Percentiles rank a stretch among this genome's conserved stretches.
Evolutionary conservation across 139 green algal genomes (phyloP).

Genomic region (Volvox africanus): DNA sequence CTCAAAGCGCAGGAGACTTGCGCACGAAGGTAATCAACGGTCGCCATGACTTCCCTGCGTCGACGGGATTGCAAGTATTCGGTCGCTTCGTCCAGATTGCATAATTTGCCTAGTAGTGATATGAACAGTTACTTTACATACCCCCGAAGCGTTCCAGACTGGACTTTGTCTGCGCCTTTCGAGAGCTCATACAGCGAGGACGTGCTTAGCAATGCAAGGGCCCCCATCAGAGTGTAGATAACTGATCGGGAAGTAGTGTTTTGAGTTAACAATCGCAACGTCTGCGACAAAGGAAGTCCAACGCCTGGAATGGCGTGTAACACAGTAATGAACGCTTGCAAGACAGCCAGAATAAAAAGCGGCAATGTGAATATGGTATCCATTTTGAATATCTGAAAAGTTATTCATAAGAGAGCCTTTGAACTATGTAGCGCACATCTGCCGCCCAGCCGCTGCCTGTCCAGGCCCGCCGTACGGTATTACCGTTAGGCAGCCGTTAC

Average conservation of each 20-base stretch:
- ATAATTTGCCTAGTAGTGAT: too few relatives aligned
- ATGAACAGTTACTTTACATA: background rate
- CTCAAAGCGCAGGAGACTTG: slow-evolving; percentile 45
- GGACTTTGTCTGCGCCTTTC: slow-evolving; percentile 14
- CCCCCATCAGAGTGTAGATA: background rate
- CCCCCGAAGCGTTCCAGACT: slow-evolving; percentile 8
- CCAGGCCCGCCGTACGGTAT: too few relatives aligned
- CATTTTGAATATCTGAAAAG: slow-evolving; percentile 26
- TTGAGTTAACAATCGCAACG: background rate
- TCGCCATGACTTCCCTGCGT: slow-evolving; percentile 42
- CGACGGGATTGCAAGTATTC: background rate
- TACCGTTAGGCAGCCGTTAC: too few relatives aligned
- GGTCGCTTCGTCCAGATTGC: too few relatives aligned
- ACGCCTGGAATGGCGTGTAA: slow-evolving; percentile 28
- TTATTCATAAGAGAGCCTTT: too few relatives aligned
- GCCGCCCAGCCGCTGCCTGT: too few relatives aligned
- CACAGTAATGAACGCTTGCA: slow-evolving; percentile 26
- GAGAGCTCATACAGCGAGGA: background rate
- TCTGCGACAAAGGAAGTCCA: slow-evolving; percentile 13
- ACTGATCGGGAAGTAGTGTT: slow-evolving; percentile 1
- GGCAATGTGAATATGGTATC: slow-evolving; percentile 58
- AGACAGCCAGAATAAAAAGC: slow-evolving; percentile 25
- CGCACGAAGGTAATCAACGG: slow-evolving; percentile 46
- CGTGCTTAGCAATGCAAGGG: background rate
- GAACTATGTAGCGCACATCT: too few relatives aligned